phyloP scores from a whole-genome alignment of 306 rosid genomes.

The Trifolium pratense region DNA sequence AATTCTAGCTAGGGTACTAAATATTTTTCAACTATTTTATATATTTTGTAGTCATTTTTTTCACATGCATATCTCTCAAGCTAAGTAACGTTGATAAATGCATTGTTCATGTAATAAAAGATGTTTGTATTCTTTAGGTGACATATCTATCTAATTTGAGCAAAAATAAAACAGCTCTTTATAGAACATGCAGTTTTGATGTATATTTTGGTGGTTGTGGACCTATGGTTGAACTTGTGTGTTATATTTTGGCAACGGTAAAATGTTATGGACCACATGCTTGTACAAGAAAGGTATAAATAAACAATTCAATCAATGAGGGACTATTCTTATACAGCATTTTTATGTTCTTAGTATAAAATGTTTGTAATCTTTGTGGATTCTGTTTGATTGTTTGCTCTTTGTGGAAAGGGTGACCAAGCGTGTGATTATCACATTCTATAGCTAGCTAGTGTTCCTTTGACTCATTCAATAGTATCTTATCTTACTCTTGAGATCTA shows the following conservation, averaged over 20 bases:
- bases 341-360: slow-evolving; percentile 14
- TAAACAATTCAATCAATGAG: background rate
- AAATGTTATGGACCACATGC: slow-evolving; percentile 22
- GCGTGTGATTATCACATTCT: too few species aligned
- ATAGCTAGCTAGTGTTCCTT: too few species aligned
- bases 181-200: slow-evolving; percentile 6
- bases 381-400: slow-evolving; percentile 20
- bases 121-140: slow-evolving; percentile 13
- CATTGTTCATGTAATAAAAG: slow-evolving; percentile 1
- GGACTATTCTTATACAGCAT: slow-evolving; percentile 12
- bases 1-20: too few species aligned
- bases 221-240: background rate
- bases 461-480: slow-evolving; percentile 18
- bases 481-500: background rate
- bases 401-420: slow-evolving; percentile 17
- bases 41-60: background rate
- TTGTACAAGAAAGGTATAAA: slow-evolving; percentile 12
- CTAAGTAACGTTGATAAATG: background rate
- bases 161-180: background rate
- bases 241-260: background rate
- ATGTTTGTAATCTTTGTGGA: slow-evolving; percentile 26
- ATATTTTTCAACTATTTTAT: background rate
- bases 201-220: background rate
- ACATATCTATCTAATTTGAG: background rate
- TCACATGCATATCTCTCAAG: background rate